Conservation (phyloP, 2,329 filamentous ascomycete genomes). For the Trematosphaeria pertusa region DNA sequence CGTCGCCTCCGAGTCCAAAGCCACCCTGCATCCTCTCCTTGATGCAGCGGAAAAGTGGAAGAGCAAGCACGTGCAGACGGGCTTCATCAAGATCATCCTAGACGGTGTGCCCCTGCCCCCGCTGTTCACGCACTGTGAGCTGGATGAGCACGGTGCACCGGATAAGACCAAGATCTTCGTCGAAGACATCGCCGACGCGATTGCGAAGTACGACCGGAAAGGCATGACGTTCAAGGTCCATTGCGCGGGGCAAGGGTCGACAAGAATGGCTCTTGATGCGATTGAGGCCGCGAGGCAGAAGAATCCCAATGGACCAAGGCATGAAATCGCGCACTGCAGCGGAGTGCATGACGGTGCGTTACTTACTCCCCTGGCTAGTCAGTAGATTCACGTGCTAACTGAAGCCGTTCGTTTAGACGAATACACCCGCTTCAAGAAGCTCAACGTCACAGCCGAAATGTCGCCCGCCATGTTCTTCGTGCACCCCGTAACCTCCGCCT, state of each 20-base stretch:
- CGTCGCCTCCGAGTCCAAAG: constrained; percentile 11
- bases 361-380: background rate
- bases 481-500: constrained; percentile 16
- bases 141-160: constrained; percentile 31
- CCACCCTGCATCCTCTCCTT: constrained; percentile 26
- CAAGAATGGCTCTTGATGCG: constrained; percentile 38
- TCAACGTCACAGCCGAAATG: constrained; percentile 46
- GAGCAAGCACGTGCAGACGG: constrained; percentile 12
- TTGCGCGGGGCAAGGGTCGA: constrained; percentile 39
- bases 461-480: constrained; percentile 37
- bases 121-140: constrained; percentile 33
- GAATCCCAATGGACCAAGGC: constrained; percentile 35
- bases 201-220: constrained; percentile 37
- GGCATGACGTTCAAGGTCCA: constrained; percentile 47
- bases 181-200: constrained; percentile 26
- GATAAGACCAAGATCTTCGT: constrained; percentile 32
- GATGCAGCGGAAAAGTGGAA: constrained; percentile 8
- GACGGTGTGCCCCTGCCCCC: constrained; percentile 44
- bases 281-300: constrained; percentile 32
- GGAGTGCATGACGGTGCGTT: constrained; percentile 24
- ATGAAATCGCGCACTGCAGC: constrained; percentile 43
- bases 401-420: no score
- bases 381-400: no score
- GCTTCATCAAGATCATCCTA: constrained; percentile 46
- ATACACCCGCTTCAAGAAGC: constrained; percentile 31